Evolutionary conservation across 306 rosid genomes (phyloP).

Genomic region (Cajanus cajan): DNA sequence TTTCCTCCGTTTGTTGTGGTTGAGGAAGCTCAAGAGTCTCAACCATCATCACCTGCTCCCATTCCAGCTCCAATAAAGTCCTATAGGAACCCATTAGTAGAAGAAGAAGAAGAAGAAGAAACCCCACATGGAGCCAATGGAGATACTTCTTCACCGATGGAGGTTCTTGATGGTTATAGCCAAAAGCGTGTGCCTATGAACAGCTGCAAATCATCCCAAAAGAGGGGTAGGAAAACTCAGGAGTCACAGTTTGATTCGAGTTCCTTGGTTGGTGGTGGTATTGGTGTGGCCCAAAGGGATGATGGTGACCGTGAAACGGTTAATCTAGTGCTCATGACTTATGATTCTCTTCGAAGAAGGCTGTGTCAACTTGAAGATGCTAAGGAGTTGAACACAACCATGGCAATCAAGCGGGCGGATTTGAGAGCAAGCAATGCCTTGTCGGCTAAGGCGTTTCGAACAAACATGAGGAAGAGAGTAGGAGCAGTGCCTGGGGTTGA

Average conservation of each 20-base stretch:
- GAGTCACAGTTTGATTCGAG: not conserved
- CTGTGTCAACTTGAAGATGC: constrained; percentile 61
- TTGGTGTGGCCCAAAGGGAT: constrained; percentile 20
- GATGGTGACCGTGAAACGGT: constrained; percentile 49
- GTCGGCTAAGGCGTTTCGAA: constrained; percentile 46
- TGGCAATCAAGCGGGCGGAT: constrained; percentile 46
- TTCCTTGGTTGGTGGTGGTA: constrained; percentile 11
- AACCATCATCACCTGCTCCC: constrained; percentile 29
- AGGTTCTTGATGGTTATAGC: not conserved
- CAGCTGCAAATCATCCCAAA: constrained; percentile 31
- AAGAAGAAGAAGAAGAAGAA: constrained; percentile 20
- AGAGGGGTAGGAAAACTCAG: constrained; percentile 33
- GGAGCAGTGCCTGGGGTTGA: constrained; percentile 66
- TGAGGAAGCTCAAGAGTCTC: constrained; percentile 29
- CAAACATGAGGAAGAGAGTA: constrained; percentile 52
- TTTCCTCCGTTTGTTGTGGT: constrained; percentile 49
- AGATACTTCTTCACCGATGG: not conserved
- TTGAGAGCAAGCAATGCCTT: constrained; percentile 51
- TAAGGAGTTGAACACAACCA: constrained; percentile 25
- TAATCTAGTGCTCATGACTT: constrained; percentile 44
- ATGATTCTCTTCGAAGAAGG: constrained; percentile 61
- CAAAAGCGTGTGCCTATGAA: not conserved
- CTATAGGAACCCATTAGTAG: constrained; percentile 29
- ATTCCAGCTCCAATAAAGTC: constrained; percentile 50
- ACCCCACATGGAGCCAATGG: not conserved